Base-by-base conservation (phyloP, 2,329 filamentous ascomycete species). In the Graphilbum fragrans region DNA sequence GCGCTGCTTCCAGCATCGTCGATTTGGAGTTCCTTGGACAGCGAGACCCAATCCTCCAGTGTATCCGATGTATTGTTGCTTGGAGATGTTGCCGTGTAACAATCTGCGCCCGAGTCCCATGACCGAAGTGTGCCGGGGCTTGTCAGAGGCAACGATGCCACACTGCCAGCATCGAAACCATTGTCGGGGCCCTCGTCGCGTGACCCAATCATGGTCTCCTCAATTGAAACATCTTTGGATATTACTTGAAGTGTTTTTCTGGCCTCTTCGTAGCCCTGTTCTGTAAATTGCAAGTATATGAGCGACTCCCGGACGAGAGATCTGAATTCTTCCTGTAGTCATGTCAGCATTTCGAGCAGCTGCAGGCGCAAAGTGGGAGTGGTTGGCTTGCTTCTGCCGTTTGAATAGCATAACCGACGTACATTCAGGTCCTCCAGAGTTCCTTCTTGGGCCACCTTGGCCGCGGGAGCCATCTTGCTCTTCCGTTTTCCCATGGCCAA, bases 251-350 rank as follows among this genome's bases (percentile, higher is more conserved):
- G 66, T 1, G 72, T 68, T n/a, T 63, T 55, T 23, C 72, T 70
- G 3, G 80, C 76, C 10, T 65, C 61, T 3, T 69, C 54, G 25
- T 78, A 63, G 34, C 78, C 64, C 58, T 77, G 85, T 53, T 96
- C 90, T 40, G 66, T 74, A 5, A 77, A 66, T 38, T 95, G 83
- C 4, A 86, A 80, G 41, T 81, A 71, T 44, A 95, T 74, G 12
- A 90, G 70, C 0, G 85, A 74, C 49, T 86, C 75, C 50, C 95
- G 88, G 33, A 95, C 60, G 17, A 80, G 72, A 20, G 82, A 74
- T 55, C 79, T 80, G 54, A 86, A 90, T 48, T 81, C 75, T 46
- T 77, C 70, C 78, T 88, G 45, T 18, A 8, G 5, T 12, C 17
- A 4, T 8, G 32, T 17, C 31, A n/a, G 31, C 6, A 11, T 12